These are phyloP conservation scores for Suillus paluster DNA, from an alignment of 768 basidiomycete species.

Conservation along the genomic window DNA sequence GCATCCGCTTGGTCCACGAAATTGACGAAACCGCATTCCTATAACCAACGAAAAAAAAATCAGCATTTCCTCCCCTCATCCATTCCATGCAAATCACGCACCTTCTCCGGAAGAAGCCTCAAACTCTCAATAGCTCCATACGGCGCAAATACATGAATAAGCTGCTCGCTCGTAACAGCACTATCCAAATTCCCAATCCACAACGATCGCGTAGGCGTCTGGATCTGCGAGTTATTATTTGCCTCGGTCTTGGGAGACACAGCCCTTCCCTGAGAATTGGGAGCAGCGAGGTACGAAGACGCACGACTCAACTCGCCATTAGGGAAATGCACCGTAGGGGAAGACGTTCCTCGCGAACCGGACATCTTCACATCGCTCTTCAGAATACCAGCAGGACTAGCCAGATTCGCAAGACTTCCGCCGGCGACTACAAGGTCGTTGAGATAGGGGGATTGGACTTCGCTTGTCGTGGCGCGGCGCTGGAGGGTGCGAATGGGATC, in stretches of 20 bases:
- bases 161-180: slow-evolving; percentile 90
- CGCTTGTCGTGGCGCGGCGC: slow-evolving; percentile 62
- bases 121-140: slow-evolving; percentile 98
- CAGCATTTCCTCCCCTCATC: slow-evolving; percentile 16
- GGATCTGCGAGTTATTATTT: slow-evolving; percentile 67
- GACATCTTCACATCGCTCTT: slow-evolving; percentile 60
- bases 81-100: slow-evolving; percentile 33
- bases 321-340: slow-evolving; percentile 71
- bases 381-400: slow-evolving; percentile 50
- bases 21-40: slow-evolving; percentile 99
- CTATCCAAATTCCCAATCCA: slow-evolving; percentile 99
- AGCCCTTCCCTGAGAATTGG: slow-evolving; percentile 71
- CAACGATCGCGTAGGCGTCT: slow-evolving; percentile 92
- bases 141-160: slow-evolving; percentile 93
- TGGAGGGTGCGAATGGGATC: slow-evolving; percentile 75
- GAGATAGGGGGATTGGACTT: slow-evolving; percentile 58
- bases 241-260: slow-evolving; percentile 82
- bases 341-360: slow-evolving; percentile 44
- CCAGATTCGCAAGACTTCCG: slow-evolving; percentile 32
- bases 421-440: slow-evolving; percentile 52
- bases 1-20: slow-evolving; percentile 96
- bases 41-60: slow-evolving; percentile 13
- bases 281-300: slow-evolving; percentile 70
- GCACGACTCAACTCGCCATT: slow-evolving; percentile 63
- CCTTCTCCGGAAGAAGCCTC: slow-evolving; percentile 96